phyloP scores from a whole-genome alignment of 2,329 filamentous ascomycete species.

The Claviceps purpurea region DNA sequence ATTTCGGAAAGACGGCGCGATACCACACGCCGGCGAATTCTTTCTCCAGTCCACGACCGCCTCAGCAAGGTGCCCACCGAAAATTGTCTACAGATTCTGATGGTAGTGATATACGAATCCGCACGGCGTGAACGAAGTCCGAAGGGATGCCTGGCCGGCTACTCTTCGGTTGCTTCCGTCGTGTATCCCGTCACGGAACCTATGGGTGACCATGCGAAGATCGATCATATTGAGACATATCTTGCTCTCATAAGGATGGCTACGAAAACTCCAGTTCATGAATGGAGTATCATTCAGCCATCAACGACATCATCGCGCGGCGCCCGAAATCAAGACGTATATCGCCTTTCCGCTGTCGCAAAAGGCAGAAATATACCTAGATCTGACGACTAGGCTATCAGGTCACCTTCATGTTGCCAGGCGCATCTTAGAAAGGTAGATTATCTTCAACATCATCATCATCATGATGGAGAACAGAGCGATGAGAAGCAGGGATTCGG shows the following conservation, averaged over 20 bases:
- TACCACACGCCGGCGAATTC: constrained; percentile 42
- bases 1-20: constrained; percentile 39
- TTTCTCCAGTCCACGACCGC: constrained; percentile 41
- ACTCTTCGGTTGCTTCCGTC: not conserved
- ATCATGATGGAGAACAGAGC: not conserved
- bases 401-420: not conserved
- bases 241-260: not conserved
- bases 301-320: not conserved
- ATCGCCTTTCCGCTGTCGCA: not conserved
- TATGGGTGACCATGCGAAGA: not conserved
- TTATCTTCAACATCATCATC: too few species aligned
- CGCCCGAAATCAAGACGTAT: not conserved
- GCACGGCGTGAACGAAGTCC: constrained; percentile 41
- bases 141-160: not conserved
- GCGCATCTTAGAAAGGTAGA: not conserved
- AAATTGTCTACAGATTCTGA: constrained; percentile 24
- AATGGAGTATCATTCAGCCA: not conserved
- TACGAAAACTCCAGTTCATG: not conserved
- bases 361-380: not conserved
- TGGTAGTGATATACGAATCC: constrained; percentile 34
- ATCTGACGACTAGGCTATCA: not conserved
- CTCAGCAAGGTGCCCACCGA: constrained; percentile 22
- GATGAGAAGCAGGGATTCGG: not conserved
- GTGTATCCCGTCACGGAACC: not conserved
- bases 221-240: not conserved